These are phyloP conservation scores for Graphilbum sp. DNA, from an alignment of 2,329 filamentous ascomycete species.

Conservation along the genomic window DNA sequence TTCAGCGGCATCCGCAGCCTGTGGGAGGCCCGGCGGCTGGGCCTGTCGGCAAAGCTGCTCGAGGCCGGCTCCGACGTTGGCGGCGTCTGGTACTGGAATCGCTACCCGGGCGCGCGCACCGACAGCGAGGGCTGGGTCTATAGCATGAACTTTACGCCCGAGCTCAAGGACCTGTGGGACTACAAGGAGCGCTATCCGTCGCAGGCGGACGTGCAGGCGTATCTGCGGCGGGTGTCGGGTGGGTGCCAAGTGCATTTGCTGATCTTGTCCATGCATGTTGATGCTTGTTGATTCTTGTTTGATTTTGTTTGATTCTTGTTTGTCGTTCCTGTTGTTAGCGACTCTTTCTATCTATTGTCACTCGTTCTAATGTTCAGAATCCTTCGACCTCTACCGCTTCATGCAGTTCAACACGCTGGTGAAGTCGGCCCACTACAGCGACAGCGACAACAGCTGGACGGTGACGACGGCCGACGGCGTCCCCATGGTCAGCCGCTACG, in stretches of 20 bases:
- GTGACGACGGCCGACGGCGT: constrained; percentile 11
- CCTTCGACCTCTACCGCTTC: constrained; percentile 26
- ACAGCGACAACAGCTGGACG: constrained; percentile 35
- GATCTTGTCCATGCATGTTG: no score
- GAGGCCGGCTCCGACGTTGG: constrained; percentile 50
- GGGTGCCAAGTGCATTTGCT: no score
- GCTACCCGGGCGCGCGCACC: constrained; percentile 56
- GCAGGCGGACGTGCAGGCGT: constrained; percentile 4
- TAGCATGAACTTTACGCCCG: constrained; percentile 33
- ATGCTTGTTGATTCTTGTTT: no score
- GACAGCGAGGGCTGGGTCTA: constrained; percentile 58
- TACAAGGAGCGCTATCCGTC: constrained; percentile 18
- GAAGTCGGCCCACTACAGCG: constrained; percentile 29
- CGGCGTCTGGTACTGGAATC: constrained; percentile 69
- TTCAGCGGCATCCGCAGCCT: constrained; percentile 60
- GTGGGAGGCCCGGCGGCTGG: constrained; percentile 42
- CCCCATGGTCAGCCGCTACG: constrained; percentile 32
- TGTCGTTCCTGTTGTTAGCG: no score
- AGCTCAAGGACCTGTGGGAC: constrained; percentile 30
- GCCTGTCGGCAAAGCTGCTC: constrained; percentile 43
- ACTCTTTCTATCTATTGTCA: no score
- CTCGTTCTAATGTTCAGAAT: no score
- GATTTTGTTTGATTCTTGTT: no score
- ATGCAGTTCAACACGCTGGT: constrained; percentile 37
- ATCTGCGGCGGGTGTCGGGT: constrained; percentile 2